These are phyloP conservation scores for Ceratocystis alfenasii DNA, from an alignment of 2,329 filamentous ascomycete species.

Conservation along the genomic window DNA sequence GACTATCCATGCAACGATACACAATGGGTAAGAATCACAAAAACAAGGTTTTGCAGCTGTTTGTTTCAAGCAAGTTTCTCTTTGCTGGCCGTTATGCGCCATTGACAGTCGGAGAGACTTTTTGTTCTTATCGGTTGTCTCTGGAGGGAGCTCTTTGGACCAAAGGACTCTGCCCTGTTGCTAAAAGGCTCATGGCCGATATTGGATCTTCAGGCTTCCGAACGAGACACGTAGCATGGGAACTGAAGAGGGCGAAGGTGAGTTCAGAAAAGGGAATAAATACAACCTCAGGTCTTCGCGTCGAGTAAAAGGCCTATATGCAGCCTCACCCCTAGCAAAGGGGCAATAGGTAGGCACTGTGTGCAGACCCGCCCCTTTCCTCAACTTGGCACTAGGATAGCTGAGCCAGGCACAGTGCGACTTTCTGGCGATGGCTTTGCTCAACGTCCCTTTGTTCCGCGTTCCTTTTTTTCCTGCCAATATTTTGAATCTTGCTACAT, in stretches of 20 bases:
- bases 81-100: neutral
- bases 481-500: neutral
- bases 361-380: too few species aligned
- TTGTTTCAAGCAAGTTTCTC: neutral
- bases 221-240: too few species aligned
- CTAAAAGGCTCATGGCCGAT: neutral
- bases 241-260: too few species aligned
- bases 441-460: neutral
- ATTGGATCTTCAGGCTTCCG: conserved; percentile 1
- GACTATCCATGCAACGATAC: conserved; percentile 6
- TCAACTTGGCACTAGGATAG: too few species aligned
- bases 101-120: neutral
- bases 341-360: neutral
- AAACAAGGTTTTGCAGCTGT: neutral
- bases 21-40: neutral
- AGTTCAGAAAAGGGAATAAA: too few species aligned
- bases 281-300: too few species aligned
- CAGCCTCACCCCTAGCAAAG: neutral
- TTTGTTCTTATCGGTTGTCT: neutral
- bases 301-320: too few species aligned
- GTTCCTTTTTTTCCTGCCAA: neutral
- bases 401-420: too few species aligned
- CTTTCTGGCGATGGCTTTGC: conserved; percentile 5
- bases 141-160: neutral
- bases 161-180: neutral